Evolutionary conservation across 371 early-diverging fungal genomes (phyloP), one percentile per base, ranked within the genome.

Genomic region (Lichtheimia ornata): DNA sequence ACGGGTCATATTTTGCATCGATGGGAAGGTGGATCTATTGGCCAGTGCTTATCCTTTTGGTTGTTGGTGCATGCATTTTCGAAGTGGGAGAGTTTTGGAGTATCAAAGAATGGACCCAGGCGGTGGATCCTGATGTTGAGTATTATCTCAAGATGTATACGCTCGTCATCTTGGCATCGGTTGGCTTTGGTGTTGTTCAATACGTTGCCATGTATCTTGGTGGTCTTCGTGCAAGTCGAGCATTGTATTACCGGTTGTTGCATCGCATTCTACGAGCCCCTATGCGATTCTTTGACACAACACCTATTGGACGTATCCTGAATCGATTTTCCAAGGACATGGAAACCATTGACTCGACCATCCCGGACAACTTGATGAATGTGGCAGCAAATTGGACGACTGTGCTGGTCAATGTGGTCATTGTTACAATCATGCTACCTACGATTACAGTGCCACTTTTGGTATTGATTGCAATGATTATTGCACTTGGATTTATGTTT

Each of bases 291-390:
- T 94, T 93, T 68, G 96, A 96, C 51, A 86, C 78, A 20, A 96
- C 95, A 15, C 97, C 96, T 4, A 69, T 94, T 15, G 95, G 95
- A 6, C 86, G 94, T 13, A 90, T 95, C 47, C 64, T 94, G 67
- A 92, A 92, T 69, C 80, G 95, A n/a, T 94, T 95, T 40, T 62
- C 71, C 53, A 70, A 70, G 40, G 83, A 82, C 45, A 74, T 82
- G 20, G 76, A 80, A 22, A 74, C 80, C 0, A 72, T 82, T 45
- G 83, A 82, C 42, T 74, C 78, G 11, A 65, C 66, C 14, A 68
- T 82, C 50, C 80, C 78, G 27, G 72, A 73, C 20, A 73, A 73
- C 25, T 50, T 82, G 17, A 65, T 72, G 13, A 76, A 77, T 63
- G 83, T 88, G 61, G 35, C 35, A 35, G 35, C 35, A 35, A 35